These are phyloP conservation scores for Rhodosporidiobolus odoratus DNA, from an alignment of 768 basidiomycete genomes.

Conservation along the genomic window DNA sequence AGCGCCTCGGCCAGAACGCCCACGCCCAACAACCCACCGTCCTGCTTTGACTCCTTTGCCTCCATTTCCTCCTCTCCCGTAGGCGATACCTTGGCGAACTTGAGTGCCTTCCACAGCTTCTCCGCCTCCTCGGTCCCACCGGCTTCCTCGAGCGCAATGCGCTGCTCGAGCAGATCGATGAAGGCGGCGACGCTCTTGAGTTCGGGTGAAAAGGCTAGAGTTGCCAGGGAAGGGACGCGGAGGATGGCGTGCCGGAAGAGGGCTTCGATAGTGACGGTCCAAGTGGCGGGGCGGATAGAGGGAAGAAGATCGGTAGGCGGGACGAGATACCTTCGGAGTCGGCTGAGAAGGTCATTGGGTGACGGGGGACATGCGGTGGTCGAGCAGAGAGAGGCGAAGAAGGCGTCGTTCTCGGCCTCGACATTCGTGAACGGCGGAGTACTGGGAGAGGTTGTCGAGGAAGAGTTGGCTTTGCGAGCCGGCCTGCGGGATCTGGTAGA, in stretches of 20 bases:
- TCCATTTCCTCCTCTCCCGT: too few relatives aligned
- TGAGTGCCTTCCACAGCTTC: conserved; percentile 29
- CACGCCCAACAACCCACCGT: conserved; percentile 23
- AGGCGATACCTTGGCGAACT: conserved; percentile 16
- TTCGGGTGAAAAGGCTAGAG: conserved; percentile 14
- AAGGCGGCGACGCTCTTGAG: conserved; percentile 5
- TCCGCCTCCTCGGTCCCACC: not conserved
- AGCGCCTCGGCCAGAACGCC: conserved; percentile 17
- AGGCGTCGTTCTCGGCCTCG: conserved; percentile 13
- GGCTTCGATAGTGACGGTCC: conserved; percentile 10
- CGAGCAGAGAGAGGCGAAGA: not conserved
- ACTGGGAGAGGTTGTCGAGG: not conserved
- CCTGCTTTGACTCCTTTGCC: not conserved
- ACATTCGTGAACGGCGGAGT: not conserved
- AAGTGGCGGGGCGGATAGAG: not conserved
- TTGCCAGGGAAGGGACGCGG: conserved; percentile 18
- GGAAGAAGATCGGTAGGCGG: conserved; percentile 12
- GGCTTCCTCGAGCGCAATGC: not conserved
- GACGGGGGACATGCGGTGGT: not conserved
- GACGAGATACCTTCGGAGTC: conserved; percentile 18
- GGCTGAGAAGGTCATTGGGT: conserved; percentile 9
- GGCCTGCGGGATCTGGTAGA: conserved; percentile 23
- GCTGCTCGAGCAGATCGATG: conserved; percentile 26
- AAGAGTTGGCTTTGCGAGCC: conserved; percentile 1
- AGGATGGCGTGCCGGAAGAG: conserved; percentile 35